Evolutionary conservation across 495 filamentous ascomycete genomes (phyloP).

Genomic region (Penicillium cinerascens): DNA sequence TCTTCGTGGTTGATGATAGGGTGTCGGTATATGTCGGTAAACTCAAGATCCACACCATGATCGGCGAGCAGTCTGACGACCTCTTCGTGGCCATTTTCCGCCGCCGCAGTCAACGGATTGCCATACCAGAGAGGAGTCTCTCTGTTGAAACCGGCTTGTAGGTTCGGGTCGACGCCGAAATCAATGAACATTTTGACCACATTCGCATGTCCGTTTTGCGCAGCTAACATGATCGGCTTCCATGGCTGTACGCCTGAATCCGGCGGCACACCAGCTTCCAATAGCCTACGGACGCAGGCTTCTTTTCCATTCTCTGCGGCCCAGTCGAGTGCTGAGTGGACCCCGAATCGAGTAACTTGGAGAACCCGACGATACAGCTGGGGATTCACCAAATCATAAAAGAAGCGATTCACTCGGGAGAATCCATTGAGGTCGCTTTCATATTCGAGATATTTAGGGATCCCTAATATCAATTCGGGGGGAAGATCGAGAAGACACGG

Average conservation of each 20-base stretch:
- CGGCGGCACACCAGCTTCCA: background rate
- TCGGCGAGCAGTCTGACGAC: background rate
- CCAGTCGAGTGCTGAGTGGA: background rate
- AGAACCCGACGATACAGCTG: background rate
- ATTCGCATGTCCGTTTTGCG: background rate
- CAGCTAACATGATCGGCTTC: background rate
- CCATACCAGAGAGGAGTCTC: background rate
- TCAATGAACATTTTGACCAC: background rate
- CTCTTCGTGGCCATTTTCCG: background rate
- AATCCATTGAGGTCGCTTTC: background rate
- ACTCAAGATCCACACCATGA: background rate
- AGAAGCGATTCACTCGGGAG: background rate
- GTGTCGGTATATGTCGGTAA: background rate
- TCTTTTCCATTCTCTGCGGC: background rate
- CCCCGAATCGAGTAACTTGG: background rate
- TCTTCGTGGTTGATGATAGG: background rate
- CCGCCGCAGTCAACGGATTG: background rate
- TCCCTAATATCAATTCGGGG: background rate
- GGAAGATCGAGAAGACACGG: background rate
- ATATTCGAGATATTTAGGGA: background rate
- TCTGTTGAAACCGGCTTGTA: background rate
- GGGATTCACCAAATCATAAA: background rate
- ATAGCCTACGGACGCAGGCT: background rate
- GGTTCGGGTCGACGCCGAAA: background rate
- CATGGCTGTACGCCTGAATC: background rate